Evolutionary conservation across 768 basidiomycete genomes (phyloP).

Genomic region (Tricholoma furcatifolium): DNA sequence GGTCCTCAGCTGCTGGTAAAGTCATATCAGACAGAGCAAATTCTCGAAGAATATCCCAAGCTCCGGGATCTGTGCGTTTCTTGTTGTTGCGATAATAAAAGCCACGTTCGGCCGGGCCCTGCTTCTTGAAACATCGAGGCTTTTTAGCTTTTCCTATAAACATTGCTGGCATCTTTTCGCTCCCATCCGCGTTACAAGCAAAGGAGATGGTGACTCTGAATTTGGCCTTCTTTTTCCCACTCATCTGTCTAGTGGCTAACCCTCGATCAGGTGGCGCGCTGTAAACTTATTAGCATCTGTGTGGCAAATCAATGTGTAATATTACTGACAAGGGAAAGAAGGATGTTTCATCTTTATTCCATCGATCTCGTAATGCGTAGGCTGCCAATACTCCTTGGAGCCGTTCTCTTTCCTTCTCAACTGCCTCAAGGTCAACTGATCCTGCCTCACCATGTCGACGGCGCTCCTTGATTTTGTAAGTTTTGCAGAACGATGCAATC

Average conservation of each 20-base stretch:
- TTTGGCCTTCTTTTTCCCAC: conserved; percentile 31
- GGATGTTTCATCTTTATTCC: conserved; percentile 17
- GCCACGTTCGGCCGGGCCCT: too few species aligned
- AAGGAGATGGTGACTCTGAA: conserved; percentile 22
- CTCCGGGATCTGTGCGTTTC: conserved; percentile 10
- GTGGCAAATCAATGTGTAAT: background rate
- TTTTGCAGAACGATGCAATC: background rate
- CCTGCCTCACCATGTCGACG: conserved; percentile 21
- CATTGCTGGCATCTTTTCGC: conserved; percentile 28
- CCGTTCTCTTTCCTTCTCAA: conserved; percentile 16
- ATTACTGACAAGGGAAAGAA: conserved; percentile 15
- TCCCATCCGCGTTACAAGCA: conserved; percentile 23
- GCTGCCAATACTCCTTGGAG: background rate
- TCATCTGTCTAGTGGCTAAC: conserved; percentile 29
- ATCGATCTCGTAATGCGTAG: conserved; percentile 22
- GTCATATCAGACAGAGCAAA: conserved; percentile 15
- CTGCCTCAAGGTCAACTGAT: conserved; percentile 18
- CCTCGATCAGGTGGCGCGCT: conserved; percentile 28
- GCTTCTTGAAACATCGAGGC: too few species aligned
- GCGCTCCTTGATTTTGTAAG: conserved; percentile 13
- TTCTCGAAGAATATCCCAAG: conserved; percentile 11
- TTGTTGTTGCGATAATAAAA: too few species aligned
- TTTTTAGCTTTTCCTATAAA: conserved; percentile 31
- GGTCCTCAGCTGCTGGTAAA: conserved; percentile 13
- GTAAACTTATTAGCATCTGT: background rate